phyloP scores from a whole-genome alignment of 176 grass and related monocot species.

The Typha latifolia region DNA sequence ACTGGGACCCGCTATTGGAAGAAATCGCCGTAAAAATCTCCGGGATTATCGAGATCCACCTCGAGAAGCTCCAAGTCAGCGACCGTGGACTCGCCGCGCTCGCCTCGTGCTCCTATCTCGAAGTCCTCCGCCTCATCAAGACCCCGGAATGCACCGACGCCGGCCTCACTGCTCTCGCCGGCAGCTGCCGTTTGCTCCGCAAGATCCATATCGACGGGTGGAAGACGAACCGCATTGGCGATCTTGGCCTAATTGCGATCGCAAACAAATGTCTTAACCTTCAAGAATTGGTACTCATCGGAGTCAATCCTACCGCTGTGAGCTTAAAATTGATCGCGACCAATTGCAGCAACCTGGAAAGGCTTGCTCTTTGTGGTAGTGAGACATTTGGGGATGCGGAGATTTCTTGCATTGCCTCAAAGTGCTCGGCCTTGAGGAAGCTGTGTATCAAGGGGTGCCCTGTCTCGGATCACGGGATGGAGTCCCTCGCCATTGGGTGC shows the following conservation, averaged over 20 bases:
- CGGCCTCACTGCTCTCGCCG: conserved; percentile 54
- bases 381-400: conserved; percentile 79
- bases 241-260: conserved; percentile 60
- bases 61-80: conserved; percentile 87
- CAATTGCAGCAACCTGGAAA: conserved; percentile 59
- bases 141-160: conserved; percentile 77
- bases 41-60: conserved; percentile 64
- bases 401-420: conserved; percentile 75
- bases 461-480: conserved; percentile 74
- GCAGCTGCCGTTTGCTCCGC: conserved; percentile 65
- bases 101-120: conserved; percentile 46
- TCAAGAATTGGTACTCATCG: conserved; percentile 80
- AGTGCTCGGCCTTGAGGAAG: conserved; percentile 75
- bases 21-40: conserved; percentile 29
- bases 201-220: conserved; percentile 92
- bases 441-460: conserved; percentile 98
- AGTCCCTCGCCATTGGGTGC: conserved; percentile 59
- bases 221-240: conserved; percentile 77
- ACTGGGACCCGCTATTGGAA: conserved; percentile 71
- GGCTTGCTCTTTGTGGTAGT: conserved; percentile 80
- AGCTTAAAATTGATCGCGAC: conserved; percentile 63
- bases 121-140: conserved; percentile 86
- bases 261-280: conserved; percentile 52
- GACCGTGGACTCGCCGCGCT: conserved; percentile 68
- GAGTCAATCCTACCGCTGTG: conserved; percentile 68